A percentile compares a stretch with the other conserved stretches of the same genome.
These are phyloP conservation scores for Metschnikowia koreensis DNA, from an alignment of 805 yeast species.

Conservation along the genomic window DNA sequence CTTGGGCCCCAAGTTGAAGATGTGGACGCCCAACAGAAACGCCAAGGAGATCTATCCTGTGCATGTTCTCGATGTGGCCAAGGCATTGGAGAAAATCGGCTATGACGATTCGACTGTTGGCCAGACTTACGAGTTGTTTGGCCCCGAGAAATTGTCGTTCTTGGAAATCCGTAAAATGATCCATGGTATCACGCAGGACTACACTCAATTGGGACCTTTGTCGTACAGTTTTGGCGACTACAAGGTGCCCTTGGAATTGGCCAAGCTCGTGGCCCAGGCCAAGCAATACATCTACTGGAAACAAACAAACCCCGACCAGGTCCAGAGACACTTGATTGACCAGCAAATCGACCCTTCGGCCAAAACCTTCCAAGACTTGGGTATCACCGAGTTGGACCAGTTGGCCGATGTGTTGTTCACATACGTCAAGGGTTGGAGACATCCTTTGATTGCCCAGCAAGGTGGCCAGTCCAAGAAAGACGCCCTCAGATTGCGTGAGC, in stretches of 20 bases:
- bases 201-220: slow-evolving; percentile 44
- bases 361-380: slow-evolving; percentile 66
- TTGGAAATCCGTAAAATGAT: slow-evolving; percentile 69
- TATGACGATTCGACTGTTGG: slow-evolving; percentile 81
- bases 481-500: slow-evolving; percentile 42
- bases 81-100: slow-evolving; percentile 74
- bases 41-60: slow-evolving; percentile 65
- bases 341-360: slow-evolving; percentile 63
- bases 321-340: slow-evolving; percentile 68
- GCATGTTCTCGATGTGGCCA: slow-evolving; percentile 76
- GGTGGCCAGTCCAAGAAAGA: slow-evolving; percentile 43
- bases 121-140: slow-evolving; percentile 69
- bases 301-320: slow-evolving; percentile 65
- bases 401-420: slow-evolving; percentile 48
- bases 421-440: slow-evolving; percentile 49
- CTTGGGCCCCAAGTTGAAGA: slow-evolving; percentile 52
- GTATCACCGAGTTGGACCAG: slow-evolving; percentile 47
- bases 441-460: slow-evolving; percentile 46
- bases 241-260: slow-evolving; percentile 43
- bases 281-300: slow-evolving; percentile 46
- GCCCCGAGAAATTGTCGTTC: slow-evolving; percentile 63
- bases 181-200: slow-evolving; percentile 56
- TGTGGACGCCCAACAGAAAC: slow-evolving; percentile 66
- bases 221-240: slow-evolving; percentile 44
- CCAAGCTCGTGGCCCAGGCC: slow-evolving; percentile 44